Evolutionary conservation across 2,329 filamentous ascomycete genomes (phyloP), one percentile per base, ranked within the genome.

Genomic region (Nemania sp.): DNA sequence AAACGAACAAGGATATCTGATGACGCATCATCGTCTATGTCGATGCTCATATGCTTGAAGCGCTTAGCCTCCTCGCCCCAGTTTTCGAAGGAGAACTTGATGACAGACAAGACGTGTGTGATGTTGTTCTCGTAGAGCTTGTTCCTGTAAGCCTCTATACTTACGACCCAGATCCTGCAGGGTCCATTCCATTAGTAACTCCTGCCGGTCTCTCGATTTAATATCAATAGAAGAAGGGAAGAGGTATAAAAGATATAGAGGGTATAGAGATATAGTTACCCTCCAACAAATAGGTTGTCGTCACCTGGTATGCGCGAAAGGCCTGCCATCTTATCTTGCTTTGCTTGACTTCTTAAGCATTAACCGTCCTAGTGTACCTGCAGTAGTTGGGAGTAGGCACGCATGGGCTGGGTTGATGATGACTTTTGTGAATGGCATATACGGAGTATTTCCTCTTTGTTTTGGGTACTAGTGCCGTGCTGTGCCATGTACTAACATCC

Each of bases 21-120:
- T 76, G 98, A 93, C 22, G 95, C 93, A 59, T 94, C 88, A 82
- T 99, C 96, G 79, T 98, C 93, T 51, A 98, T 89, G 72, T 97
- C 91, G 71, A 98, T 91, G 68, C 89, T 86, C 73, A 93, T 85
- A 78, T 97, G 93, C 71, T 90, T 82, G 78, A 90, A 93, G 49
- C 86, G 83, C 70, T 87, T 84, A 76, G 83, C 85, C 70, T 84
- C 82, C 20, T 84, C 79, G 76, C 74, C 76, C 72, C 75, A 77
- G 58, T 74, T 62, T 75, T 85, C 82, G 43, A 86, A 80, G 2
- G 78, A 78, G 70, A 78, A 81, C 66, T 85, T 83, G 75, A 88
- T 81, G 67, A 96, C 92, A 4, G 94, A 97, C n/a, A 98, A 85
- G 32, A 98, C 88, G 80, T 98, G 94, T 2, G 94, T 97, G 78